A percentile compares a stretch with the other conserved stretches of the same genome.
These are phyloP conservation scores for Fusarium ambrosium DNA, from an alignment of 2,329 filamentous ascomycete species.

Conservation along the genomic window DNA sequence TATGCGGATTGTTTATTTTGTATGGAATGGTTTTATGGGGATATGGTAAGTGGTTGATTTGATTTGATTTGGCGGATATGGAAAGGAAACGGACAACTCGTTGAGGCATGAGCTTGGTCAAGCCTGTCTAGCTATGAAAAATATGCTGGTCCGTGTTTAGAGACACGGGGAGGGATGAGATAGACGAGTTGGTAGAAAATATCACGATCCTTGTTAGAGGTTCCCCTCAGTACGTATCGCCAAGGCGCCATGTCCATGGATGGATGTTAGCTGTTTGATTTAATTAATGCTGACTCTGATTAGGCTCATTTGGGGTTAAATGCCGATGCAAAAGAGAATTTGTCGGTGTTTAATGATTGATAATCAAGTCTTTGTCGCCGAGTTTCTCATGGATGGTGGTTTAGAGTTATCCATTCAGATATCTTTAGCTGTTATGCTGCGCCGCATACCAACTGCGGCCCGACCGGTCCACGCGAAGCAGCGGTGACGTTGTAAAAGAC, in stretches of 20 bases:
- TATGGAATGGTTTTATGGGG: not conserved
- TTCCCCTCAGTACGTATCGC: not conserved
- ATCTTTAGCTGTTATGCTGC: constrained; percentile 50
- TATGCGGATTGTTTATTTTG: not conserved
- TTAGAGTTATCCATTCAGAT: not conserved
- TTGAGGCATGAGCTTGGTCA: not conserved
- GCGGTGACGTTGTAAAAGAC: constrained; percentile 52
- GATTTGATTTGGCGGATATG: not conserved
- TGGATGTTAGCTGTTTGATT: not conserved
- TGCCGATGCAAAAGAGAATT: not conserved
- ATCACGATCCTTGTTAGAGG: not conserved
- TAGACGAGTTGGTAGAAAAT: not conserved
- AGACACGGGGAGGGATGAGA: not conserved
- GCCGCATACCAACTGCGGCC: constrained; percentile 53
- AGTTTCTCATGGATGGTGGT: not conserved
- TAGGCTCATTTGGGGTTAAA: not conserved
- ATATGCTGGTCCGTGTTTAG: not conserved
- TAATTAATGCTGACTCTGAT: not conserved
- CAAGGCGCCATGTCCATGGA: not conserved
- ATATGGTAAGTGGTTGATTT: not conserved
- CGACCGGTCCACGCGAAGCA: constrained; percentile 46
- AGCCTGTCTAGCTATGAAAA: not conserved
- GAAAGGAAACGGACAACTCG: not conserved
- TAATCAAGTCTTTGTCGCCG: not conserved
- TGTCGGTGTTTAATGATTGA: not conserved